These are phyloP conservation scores for Lophiostoma macrostomum DNA, from an alignment of 495 filamentous ascomycete species.

Conservation along the genomic window DNA sequence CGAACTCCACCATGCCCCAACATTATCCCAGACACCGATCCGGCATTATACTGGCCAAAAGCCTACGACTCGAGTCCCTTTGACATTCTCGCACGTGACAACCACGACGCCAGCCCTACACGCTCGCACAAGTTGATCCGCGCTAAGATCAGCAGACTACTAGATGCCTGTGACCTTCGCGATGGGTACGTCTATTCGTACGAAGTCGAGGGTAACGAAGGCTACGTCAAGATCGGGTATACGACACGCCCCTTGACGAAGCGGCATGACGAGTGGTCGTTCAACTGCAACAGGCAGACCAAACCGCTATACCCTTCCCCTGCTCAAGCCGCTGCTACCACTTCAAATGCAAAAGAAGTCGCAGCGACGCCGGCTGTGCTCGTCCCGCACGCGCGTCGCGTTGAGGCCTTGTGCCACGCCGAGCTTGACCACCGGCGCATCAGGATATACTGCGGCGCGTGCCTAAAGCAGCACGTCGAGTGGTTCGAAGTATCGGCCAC, in stretches of 20 bases:
- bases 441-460: slow-evolving; percentile 2
- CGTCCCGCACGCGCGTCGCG: slow-evolving; percentile 3
- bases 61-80: slow-evolving; percentile 9
- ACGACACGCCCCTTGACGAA: background rate
- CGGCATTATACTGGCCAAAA: slow-evolving; percentile 3
- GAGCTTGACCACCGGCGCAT: slow-evolving; percentile 4
- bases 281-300: slow-evolving; percentile 14
- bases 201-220: slow-evolving; percentile 12
- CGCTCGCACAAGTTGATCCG: background rate
- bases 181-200: slow-evolving; percentile 9
- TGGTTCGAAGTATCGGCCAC: slow-evolving; percentile 11
- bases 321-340: background rate
- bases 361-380: background rate
- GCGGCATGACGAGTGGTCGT: slow-evolving; percentile 7
- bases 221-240: slow-evolving; percentile 13
- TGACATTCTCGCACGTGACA: background rate
- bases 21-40: slow-evolving; percentile 1
- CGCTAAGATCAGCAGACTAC: background rate
- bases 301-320: slow-evolving; percentile 4
- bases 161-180: background rate
- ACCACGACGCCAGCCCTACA: background rate
- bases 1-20: background rate
- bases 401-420: slow-evolving; percentile 14
- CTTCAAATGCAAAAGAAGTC: too few relatives aligned
- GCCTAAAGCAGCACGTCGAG: slow-evolving; percentile 19